Evolutionary conservation across 441 rosid species (phyloP), one percentile per base, ranked within the genome.

Genomic region (Manihot esculenta): DNA sequence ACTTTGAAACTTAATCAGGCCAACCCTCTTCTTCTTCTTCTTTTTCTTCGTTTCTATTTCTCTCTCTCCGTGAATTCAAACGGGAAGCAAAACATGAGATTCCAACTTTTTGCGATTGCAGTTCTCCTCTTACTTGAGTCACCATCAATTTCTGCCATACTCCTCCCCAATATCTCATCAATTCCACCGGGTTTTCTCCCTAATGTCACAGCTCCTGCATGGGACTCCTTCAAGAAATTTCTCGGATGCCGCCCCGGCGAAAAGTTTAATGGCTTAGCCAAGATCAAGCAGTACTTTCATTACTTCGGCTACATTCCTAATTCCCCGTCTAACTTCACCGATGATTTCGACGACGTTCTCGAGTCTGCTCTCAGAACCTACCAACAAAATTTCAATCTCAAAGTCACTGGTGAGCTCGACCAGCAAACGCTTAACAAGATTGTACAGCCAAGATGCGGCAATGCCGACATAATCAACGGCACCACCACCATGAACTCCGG

Each of bases 381-480:
- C 72, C 96, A 91, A 35, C 74, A 35, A 21, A 86, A 91, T 62
- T 87, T 89, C 72, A 82, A 80, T 74, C 89, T 91, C 44, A 70
- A 89, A 15, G 77, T 84, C 50, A 86, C 97, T 13, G 96, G 94
- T 3, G 71, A 80, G 23, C 94, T 91, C 27, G 98, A 93, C 18
- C 58, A 70, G 10, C 55, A 69, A 7, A 91, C 96, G 4, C 59
- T 89, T 0, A 74, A 73, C 61, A 86, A 80, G 57, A 79, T 93
- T 72, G 66, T 81, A 18, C 76, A 70, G 18, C 98, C 96, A 0
- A 82, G 97, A 66, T 89, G 97, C 35, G 96, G 98, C 0, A 87
- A 87, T 69, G 86, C 96, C 0, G 98, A 91, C 47, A 77, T 93
- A 15, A 79, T 93, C 75, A 93, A 93, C 81, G 97, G 98, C 4